Conservation (phyloP, 2,329 filamentous ascomycete genomes). For the Ophiostoma australiae region DNA sequence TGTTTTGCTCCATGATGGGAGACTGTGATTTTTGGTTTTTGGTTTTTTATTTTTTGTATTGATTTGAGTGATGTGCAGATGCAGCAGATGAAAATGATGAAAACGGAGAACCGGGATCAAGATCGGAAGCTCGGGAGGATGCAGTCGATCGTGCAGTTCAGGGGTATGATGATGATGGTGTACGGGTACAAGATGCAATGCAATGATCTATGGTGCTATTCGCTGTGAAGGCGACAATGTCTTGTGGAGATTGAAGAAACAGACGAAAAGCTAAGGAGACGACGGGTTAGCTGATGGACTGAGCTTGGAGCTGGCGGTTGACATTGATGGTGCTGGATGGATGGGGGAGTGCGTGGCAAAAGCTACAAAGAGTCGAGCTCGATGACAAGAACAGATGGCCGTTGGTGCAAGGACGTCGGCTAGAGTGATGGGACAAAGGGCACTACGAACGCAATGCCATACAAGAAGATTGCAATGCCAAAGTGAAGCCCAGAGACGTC, state of each 20-base stretch:
- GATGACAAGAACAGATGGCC: neutral
- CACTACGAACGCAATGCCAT: neutral
- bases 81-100: neutral
- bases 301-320: neutral
- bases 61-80: neutral
- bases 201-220: conserved; percentile 7
- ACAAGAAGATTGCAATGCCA: neutral
- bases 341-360: neutral
- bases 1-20: conserved; percentile 10
- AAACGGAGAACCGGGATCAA: conserved; percentile 1
- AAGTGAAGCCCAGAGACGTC: neutral
- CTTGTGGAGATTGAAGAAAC: neutral
- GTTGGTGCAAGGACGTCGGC: neutral
- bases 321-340: neutral
- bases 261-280: neutral
- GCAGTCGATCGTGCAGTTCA: conserved; percentile 14
- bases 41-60: neutral
- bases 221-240: neutral
- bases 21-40: neutral
- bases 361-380: neutral
- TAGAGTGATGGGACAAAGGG: neutral
- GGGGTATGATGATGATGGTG: conserved; percentile 4
- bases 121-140: conserved; percentile 5
- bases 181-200: neutral
- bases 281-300: neutral